These are phyloP conservation scores for Primulina huaijiensis DNA, from an alignment of 257 asterid genomes.

Conservation along the genomic window DNA sequence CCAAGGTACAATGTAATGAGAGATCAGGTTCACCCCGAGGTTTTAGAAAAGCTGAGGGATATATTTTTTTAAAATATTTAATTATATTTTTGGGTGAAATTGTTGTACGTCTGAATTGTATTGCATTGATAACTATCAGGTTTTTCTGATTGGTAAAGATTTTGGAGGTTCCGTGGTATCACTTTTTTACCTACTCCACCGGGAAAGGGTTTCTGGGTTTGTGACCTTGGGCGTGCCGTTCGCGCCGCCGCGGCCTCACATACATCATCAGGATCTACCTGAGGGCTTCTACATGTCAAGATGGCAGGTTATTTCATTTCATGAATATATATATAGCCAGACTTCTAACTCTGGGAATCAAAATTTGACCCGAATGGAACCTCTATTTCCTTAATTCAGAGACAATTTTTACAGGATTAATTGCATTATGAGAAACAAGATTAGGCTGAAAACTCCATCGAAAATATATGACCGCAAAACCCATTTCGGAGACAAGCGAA, in stretches of 20 bases:
- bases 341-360: background rate
- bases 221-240: constrained; percentile 64
- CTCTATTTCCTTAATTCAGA: too few relatives aligned
- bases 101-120: constrained; percentile 5
- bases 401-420: too few relatives aligned
- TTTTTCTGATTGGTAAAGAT: constrained; percentile 69
- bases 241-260: constrained; percentile 38
- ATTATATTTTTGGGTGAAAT: background rate
- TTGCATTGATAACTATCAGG: constrained; percentile 31
- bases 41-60: too few relatives aligned
- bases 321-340: background rate
- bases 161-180: constrained; percentile 54
- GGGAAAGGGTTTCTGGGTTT: constrained; percentile 51
- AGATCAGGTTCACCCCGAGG: background rate
- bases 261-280: constrained; percentile 35
- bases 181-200: constrained; percentile 48
- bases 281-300: constrained; percentile 74
- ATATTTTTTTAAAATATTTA: too few relatives aligned
- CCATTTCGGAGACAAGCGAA: too few relatives aligned
- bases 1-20: constrained; percentile 35
- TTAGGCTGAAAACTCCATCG: background rate
- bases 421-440: background rate
- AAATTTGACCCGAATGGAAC: background rate
- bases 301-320: constrained; percentile 47
- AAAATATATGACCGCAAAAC: too few relatives aligned